A percentile compares a stretch with the other conserved stretches of the same genome.
Conservation (phyloP, 208 protist genomes). For the Leishmania martiniquensis region DNA sequence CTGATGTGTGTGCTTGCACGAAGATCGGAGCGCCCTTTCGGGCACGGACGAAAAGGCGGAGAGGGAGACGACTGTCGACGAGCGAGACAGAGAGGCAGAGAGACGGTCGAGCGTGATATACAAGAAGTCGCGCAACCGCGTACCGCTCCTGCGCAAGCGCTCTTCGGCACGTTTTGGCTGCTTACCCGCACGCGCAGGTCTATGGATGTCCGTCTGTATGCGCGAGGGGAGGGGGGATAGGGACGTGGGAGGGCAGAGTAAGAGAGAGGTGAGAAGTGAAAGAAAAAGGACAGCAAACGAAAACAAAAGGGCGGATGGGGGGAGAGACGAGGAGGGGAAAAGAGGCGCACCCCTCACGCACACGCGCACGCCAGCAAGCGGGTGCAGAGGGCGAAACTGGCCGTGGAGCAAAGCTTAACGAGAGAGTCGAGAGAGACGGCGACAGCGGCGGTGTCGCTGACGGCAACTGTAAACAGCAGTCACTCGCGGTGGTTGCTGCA, state of each 20-base stretch:
- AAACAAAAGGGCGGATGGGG: not conserved
- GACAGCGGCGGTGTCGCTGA: not conserved
- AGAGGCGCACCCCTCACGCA: not conserved
- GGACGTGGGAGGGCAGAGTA: not conserved
- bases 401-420: not conserved
- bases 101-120: not conserved
- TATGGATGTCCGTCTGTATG: not conserved
- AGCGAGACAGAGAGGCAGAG: not conserved
- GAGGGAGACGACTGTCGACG: conserved; percentile 3
- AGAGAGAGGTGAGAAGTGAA: not conserved
- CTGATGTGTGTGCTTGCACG: not conserved
- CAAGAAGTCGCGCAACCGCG: not conserved
- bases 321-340: not conserved
- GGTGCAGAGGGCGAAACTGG: not conserved
- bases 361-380: not conserved
- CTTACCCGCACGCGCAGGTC: not conserved
- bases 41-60: conserved; percentile 15
- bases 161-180: not conserved
- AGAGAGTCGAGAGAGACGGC: not conserved
- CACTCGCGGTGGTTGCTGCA: not conserved
- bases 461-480: not conserved
- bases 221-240: no score
- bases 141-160: not conserved
- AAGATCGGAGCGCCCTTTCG: not conserved
- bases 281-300: not conserved